These are phyloP conservation scores for Zelonia costaricensis DNA, from an alignment of 208 protist species.

Conservation along the genomic window DNA sequence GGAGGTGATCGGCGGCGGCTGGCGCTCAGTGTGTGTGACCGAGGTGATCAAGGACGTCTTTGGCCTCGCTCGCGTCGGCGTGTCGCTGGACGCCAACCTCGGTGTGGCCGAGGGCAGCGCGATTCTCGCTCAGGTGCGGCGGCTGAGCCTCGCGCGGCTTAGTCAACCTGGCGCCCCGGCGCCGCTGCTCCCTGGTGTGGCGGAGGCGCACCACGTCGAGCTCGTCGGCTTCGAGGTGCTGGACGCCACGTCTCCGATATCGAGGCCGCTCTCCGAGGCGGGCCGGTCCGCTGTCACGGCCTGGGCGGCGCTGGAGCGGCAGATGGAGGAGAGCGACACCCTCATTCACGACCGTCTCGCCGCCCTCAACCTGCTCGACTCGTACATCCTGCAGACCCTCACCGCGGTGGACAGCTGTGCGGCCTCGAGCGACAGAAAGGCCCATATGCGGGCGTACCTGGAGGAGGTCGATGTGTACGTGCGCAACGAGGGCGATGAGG, in stretches of 20 bases:
- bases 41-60: slow-evolving; percentile 50
- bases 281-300: slow-evolving; percentile 26
- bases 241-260: slow-evolving; percentile 11
- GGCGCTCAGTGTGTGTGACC: slow-evolving; percentile 56
- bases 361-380: slow-evolving; percentile 64
- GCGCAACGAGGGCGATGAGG: slow-evolving; percentile 38
- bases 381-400: slow-evolving; percentile 59
- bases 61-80: slow-evolving; percentile 37
- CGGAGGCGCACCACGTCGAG: slow-evolving; percentile 37
- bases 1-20: slow-evolving; percentile 77
- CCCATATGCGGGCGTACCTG: slow-evolving; percentile 28
- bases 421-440: slow-evolving; percentile 23
- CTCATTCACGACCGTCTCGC: slow-evolving; percentile 45
- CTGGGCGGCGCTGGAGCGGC: slow-evolving; percentile 38
- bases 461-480: slow-evolving; percentile 45
- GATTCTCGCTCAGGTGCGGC: slow-evolving; percentile 42
- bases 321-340: slow-evolving; percentile 40
- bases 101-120: slow-evolving; percentile 69
- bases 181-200: neutral
- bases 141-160: neutral
- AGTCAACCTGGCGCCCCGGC: neutral
- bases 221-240: slow-evolving; percentile 39
- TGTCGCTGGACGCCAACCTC: slow-evolving; percentile 65
- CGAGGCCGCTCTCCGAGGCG: slow-evolving; percentile 24
- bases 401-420: slow-evolving; percentile 34